Base-by-base conservation (phyloP, 1,139 yeast genomes). In the Kazachstania sp. region DNA sequence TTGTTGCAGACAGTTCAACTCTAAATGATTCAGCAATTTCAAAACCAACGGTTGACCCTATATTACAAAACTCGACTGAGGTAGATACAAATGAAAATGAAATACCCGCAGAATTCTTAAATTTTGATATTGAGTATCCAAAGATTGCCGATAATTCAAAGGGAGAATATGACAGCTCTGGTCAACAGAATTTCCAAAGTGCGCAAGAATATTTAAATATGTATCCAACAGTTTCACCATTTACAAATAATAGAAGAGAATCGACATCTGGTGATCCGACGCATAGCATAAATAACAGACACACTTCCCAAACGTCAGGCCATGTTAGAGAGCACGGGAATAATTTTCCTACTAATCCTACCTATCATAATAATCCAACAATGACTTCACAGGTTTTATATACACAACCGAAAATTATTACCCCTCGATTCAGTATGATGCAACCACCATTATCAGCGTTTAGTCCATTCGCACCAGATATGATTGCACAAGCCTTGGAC, bases 51-150 rank as follows among this genome's bases (percentile, higher is more conserved):
- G 36, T 32, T 7, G 36, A 32, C 11, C 12, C 36, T 15, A 5
- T 32, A 13, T 15, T 32, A 11, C 15, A 38, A 26, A 31, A 44
- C 6, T 9, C 26, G 16, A 11, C 12, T 15, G 30, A 38, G 5
- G 4, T 29, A 13, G 42, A n/a, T 15, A 19, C 34, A 16, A 31
- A 7, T 9, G 42, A 23, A 18, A 83, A 79, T 53, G 87, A 81
- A 57, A 81, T 82, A 63, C 87, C 88, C 2, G 64, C 82, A 49
- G 88, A 82, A 56, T 82, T 80, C 58, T 75, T 82, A 56, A 71
- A 73, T 13, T 65, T 65, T 26, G 67, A 64, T 29, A 61, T 63
- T 12, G 66, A 61, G 48, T 60, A 64, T 52, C 53, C 55, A 42
- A 40, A 7, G 36, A 28, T 9, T 39, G 8, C 19, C 6, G 36